phyloP scores from a whole-genome alignment of 352 stramenopile genomes.

The Phytophthora pluvialis region DNA sequence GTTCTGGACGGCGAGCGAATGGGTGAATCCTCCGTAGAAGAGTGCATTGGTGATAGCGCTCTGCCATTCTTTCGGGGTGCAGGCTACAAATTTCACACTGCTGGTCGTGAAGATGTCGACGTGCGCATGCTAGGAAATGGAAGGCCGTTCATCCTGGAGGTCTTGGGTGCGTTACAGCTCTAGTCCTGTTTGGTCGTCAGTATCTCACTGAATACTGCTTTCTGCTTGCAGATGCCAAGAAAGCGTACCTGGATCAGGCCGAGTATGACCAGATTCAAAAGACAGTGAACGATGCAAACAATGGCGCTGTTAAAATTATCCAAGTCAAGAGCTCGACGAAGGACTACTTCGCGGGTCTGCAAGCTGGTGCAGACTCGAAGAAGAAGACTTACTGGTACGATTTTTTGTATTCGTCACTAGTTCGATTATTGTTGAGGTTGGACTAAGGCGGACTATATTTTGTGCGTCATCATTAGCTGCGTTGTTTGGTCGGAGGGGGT shows the following conservation, averaged over 20 bases:
- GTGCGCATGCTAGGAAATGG: conserved; percentile 97
- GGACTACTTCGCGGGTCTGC: conserved; percentile 80
- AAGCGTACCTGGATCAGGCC: conserved; percentile 56
- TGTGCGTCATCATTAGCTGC: conserved; percentile 46
- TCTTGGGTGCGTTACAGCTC: conserved; percentile 49
- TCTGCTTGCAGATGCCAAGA: conserved; percentile 70
- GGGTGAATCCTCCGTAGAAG: conserved; percentile 90
- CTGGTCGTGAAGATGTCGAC: conserved; percentile 97
- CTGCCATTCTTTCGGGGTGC: conserved; percentile 67
- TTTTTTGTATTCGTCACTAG: background rate
- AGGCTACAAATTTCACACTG: conserved; percentile 96
- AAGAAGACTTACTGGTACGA: conserved; percentile 88
- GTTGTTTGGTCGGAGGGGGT: conserved; percentile 77
- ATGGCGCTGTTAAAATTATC: conserved; percentile 84
- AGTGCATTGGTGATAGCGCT: conserved; percentile 83
- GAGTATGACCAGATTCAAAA: conserved; percentile 65
- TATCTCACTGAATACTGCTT: conserved; percentile 15
- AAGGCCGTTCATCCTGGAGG: conserved; percentile 91
- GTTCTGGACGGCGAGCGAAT: conserved; percentile 87
- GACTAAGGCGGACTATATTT: background rate
- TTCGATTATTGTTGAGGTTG: background rate
- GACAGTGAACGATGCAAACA: conserved; percentile 73
- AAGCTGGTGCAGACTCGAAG: conserved; percentile 86
- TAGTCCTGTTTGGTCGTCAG: background rate
- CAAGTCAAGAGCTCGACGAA: conserved; percentile 78